These are phyloP conservation scores for Fusarium guadeloupense DNA, from an alignment of 2,329 filamentous ascomycete genomes.

Conservation along the genomic window DNA sequence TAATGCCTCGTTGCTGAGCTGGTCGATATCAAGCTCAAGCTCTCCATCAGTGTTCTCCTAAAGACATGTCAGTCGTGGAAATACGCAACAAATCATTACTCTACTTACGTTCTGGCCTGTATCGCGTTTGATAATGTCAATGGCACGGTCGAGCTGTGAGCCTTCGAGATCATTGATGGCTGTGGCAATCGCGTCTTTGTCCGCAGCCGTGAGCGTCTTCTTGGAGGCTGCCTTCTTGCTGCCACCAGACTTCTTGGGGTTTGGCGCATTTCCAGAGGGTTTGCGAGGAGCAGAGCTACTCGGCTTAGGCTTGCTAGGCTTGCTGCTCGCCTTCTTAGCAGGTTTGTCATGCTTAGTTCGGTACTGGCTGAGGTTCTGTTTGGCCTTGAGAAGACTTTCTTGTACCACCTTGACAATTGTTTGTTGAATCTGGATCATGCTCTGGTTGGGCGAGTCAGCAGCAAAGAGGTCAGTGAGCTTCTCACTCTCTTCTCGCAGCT, in stretches of 20 bases:
- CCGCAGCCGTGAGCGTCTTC: constrained; percentile 72
- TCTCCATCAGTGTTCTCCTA: constrained; percentile 69
- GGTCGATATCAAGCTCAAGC: constrained; percentile 68
- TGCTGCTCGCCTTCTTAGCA: constrained; percentile 63
- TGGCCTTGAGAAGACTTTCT: constrained; percentile 77
- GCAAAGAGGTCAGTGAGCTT: constrained; percentile 66
- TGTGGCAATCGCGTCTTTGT: constrained; percentile 91
- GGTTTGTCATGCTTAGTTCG: constrained; percentile 67
- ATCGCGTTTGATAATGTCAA: constrained; percentile 90
- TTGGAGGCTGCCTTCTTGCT: constrained; percentile 57
- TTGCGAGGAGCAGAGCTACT: constrained; percentile 55
- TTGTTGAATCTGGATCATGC: constrained; percentile 65
- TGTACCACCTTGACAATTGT: constrained; percentile 72
- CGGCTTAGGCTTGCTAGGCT: constrained; percentile 64
- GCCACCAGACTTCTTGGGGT: constrained; percentile 50
- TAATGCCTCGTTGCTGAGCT: constrained; percentile 64
- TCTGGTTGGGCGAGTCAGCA: constrained; percentile 60
- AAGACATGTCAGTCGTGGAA: constrained; percentile 11
- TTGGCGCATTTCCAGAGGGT: constrained; percentile 46
- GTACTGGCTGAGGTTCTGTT: constrained; percentile 65
- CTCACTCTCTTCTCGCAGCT: constrained; percentile 64
- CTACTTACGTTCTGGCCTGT: constrained; percentile 76
- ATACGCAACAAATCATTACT: neutral
- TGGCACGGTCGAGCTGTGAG: constrained; percentile 79
- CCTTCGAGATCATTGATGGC: constrained; percentile 84